Conservation (phyloP, 139 green algal species). For the Chlamydomonas sphaeroides region DNA sequence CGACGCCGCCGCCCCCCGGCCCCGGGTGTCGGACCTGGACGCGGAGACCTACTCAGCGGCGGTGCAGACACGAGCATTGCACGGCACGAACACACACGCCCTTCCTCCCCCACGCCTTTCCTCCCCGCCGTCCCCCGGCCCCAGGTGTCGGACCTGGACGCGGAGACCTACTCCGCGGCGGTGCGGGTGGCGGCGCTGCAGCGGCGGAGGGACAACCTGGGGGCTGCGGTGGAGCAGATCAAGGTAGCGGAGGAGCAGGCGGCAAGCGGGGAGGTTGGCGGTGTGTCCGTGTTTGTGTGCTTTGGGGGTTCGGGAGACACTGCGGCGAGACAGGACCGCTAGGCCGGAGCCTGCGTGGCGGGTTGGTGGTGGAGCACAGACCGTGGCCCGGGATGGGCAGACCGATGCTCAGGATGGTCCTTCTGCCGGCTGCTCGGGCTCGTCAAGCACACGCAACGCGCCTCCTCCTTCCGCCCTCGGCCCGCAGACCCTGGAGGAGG, state of each 20-base stretch:
- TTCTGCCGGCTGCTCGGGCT: too few relatives aligned
- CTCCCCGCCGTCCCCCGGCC: too few relatives aligned
- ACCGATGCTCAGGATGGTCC: too few relatives aligned
- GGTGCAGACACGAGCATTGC: constrained; percentile 60
- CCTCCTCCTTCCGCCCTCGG: constrained; percentile 55
- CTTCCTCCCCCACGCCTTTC: too few relatives aligned
- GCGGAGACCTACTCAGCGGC: constrained; percentile 68
- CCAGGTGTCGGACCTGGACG: constrained; percentile 70
- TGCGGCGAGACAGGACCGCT: background rate
- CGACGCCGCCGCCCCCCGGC: too few relatives aligned
- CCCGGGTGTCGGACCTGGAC: constrained; percentile 68
- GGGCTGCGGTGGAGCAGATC: constrained; percentile 57
- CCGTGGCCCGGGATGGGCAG: too few relatives aligned
- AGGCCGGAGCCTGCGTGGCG: too few relatives aligned
- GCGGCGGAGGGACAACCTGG: constrained; percentile 70
- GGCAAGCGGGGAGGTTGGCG: background rate
- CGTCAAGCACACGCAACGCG: too few relatives aligned
- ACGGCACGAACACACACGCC: too few relatives aligned
- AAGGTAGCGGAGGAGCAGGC: constrained; percentile 55
- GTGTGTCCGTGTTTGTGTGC: too few relatives aligned
- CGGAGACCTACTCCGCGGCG: constrained; percentile 66
- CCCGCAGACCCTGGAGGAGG: constrained; percentile 71
- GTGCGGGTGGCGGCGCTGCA: constrained; percentile 65
- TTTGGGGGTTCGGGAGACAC: background rate
- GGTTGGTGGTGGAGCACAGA: too few relatives aligned